Percentiles rank a stretch among this genome's conserved stretches.
Conservation (phyloP, 352 stramenopile species). For the Thraustochytrium sp. region DNA sequence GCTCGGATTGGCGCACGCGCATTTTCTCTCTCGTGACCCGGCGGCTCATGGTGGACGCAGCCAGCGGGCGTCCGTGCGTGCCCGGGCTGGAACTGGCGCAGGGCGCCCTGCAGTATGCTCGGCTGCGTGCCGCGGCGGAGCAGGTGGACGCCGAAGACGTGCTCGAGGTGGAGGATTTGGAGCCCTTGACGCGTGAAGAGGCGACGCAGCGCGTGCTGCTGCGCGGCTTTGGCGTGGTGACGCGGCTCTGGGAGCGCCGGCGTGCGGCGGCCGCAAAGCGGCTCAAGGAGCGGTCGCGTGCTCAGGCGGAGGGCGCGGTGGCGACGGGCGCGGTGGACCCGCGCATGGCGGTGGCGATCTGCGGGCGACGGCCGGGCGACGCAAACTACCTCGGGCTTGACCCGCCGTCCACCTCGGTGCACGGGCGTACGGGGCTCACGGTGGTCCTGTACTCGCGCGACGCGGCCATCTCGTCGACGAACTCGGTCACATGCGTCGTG, state of each 20-base stretch:
- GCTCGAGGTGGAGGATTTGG: not conserved
- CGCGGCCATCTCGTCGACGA: not conserved
- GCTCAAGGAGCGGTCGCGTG: not conserved
- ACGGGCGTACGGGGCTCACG: not conserved
- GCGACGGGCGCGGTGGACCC: not conserved
- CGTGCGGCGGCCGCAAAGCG: not conserved
- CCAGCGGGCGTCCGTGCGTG: not conserved
- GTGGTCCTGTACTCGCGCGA: not conserved
- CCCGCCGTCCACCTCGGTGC: not conserved
- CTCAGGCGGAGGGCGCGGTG: not conserved
- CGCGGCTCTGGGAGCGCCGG: not conserved
- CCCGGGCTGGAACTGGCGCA: conserved; percentile 3
- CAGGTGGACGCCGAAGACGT: not conserved
- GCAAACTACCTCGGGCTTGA: not conserved
- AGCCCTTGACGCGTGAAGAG: not conserved
- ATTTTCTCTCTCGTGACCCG: not conserved
- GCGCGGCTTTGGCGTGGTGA: not conserved
- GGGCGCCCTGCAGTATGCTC: not conserved
- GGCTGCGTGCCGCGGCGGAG: not conserved
- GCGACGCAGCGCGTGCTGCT: not conserved
- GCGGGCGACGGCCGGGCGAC: not conserved
- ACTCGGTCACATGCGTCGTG: conserved; percentile 10
- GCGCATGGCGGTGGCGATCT: conserved; percentile 2
- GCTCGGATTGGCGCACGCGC: not conserved
- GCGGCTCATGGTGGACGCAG: not conserved